These are phyloP conservation scores for Gastrolobium bilobum DNA, from an alignment of 306 rosid species.

Conservation along the genomic window DNA sequence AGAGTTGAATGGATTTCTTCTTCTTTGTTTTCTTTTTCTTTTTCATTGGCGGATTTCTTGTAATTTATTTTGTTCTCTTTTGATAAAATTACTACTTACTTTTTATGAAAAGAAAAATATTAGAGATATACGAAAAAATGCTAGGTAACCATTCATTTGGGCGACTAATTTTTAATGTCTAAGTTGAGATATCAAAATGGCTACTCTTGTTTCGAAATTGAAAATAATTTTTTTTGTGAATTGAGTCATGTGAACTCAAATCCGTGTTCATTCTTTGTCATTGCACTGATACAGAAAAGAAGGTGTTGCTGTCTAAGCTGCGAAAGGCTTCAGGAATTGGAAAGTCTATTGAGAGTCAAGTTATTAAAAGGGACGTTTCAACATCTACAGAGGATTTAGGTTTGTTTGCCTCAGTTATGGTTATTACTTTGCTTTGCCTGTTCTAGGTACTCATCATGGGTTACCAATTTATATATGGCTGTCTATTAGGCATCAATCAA, in stretches of 20 bases:
- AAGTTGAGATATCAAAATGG: slow-evolving; percentile 7
- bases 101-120: not conserved
- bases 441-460: not conserved
- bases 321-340: slow-evolving; percentile 77
- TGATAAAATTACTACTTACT: not conserved
- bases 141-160: not conserved
- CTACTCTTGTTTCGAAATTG: not conserved
- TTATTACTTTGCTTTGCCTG: slow-evolving; percentile 26
- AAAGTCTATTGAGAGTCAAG: slow-evolving; percentile 60
- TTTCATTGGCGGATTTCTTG: not conserved
- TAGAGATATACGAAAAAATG: slow-evolving; percentile 3
- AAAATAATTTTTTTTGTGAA: slow-evolving; percentile 27
- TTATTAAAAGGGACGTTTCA: slow-evolving; percentile 69
- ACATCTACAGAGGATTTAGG: slow-evolving; percentile 96
- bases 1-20: slow-evolving; percentile 8
- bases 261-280: slow-evolving; percentile 41
- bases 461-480: slow-evolving; percentile 34
- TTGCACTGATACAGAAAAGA: slow-evolving; percentile 75
- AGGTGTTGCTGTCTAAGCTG: slow-evolving; percentile 83
- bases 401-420: slow-evolving; percentile 42
- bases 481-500: not conserved
- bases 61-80: not conserved
- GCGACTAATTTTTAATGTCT: slow-evolving; percentile 16
- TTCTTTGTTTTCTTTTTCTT: not conserved
- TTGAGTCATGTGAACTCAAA: slow-evolving; percentile 27